Conservation (phyloP, 805 yeast species). For the Komagataella ulmi region DNA sequence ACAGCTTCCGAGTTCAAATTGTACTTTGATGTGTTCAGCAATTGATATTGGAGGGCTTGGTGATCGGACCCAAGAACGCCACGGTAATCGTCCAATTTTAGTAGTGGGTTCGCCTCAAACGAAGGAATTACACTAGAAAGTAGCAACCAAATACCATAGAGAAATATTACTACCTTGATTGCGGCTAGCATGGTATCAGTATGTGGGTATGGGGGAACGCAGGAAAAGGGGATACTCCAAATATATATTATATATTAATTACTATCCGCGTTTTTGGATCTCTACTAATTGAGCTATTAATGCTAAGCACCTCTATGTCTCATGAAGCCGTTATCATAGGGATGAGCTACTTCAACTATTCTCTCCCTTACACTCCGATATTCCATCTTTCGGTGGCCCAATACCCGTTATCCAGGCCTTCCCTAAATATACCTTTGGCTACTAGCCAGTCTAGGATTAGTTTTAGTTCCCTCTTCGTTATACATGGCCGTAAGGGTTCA, state of each 20-base stretch:
- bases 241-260: neutral
- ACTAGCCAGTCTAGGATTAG: slow-evolving; percentile 31
- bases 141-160: slow-evolving; percentile 1
- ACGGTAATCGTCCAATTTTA: neutral
- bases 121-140: slow-evolving; percentile 1
- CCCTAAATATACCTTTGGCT: slow-evolving; percentile 21
- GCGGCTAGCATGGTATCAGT: neutral
- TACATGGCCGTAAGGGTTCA: slow-evolving; percentile 12
- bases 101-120: neutral
- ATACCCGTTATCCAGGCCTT: slow-evolving; percentile 23
- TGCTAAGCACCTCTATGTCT: neutral
- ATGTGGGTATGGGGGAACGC: neutral
- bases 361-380: slow-evolving; percentile 18
- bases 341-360: neutral
- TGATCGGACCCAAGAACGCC: neutral
- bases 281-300: neutral
- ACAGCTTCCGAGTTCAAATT: slow-evolving; percentile 11
- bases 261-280: neutral
- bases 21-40: slow-evolving; percentile 6
- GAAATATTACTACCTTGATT: neutral
- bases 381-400: slow-evolving; percentile 36
- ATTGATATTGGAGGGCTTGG: neutral
- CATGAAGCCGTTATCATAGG: neutral
- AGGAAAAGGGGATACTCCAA: neutral
- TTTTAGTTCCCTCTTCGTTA: slow-evolving; percentile 24